phyloP scores from a whole-genome alignment of 139 green algal genomes.

The Edaphochlamys debaryana region DNA sequence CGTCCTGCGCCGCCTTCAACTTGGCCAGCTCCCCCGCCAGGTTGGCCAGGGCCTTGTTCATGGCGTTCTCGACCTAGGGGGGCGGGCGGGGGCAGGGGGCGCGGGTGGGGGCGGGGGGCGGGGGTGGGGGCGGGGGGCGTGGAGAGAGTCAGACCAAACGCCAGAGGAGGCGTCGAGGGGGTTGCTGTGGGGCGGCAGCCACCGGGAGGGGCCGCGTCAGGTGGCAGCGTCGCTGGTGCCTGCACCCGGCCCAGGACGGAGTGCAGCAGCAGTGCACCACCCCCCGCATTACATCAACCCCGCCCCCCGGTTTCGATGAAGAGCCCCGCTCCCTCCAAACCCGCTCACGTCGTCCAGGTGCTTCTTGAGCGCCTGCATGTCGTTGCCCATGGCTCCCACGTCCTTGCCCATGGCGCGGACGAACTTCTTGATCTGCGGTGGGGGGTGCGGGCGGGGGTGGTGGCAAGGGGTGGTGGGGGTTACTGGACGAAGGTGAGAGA shows the following conservation, averaged over 20 bases:
- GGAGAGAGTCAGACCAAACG: background rate
- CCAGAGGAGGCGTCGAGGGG: background rate
- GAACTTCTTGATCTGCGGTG: conserved; percentile 46
- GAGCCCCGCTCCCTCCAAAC: too few species aligned
- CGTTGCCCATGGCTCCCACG: conserved; percentile 43
- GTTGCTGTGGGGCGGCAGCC: too few species aligned
- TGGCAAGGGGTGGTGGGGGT: background rate
- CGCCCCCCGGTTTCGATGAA: too few species aligned
- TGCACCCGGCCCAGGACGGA: too few species aligned
- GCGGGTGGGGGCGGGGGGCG: too few species aligned
- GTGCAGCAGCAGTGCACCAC: too few species aligned
- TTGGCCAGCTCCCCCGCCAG: conserved; percentile 23
- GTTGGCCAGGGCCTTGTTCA: conserved; percentile 37
- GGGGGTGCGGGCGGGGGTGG: background rate
- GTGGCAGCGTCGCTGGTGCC: too few species aligned
- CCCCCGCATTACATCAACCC: too few species aligned
- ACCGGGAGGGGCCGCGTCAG: too few species aligned
- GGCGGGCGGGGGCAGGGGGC: too few species aligned
- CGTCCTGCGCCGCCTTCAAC: conserved; percentile 13
- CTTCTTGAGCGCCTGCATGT: conserved; percentile 45
- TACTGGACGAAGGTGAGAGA: too few species aligned
- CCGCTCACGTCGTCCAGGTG: conserved; percentile 35
- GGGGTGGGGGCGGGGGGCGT: too few species aligned
- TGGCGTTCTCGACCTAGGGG: conserved; percentile 26
- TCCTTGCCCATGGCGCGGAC: conserved; percentile 43